Base-by-base conservation (phyloP, 1,284 basidiomycete species). In the Mycena sp. region DNA sequence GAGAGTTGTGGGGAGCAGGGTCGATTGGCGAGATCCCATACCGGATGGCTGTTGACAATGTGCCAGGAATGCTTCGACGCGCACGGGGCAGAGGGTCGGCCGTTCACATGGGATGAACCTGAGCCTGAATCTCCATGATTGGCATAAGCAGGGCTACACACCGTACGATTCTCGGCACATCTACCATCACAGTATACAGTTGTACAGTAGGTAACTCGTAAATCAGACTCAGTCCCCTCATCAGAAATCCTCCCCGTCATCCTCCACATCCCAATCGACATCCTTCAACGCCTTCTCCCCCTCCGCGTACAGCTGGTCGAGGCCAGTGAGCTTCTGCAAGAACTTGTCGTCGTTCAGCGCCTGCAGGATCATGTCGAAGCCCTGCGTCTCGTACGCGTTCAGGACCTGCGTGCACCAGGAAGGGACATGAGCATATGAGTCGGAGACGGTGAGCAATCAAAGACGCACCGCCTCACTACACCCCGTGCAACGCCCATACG, bases 401-500 rank as follows among this genome's bases (percentile, higher is more conserved):
- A 97, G 63, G 3, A 96, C 87, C 93, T 95, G 28, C 12, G 48
- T 30, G 40, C 25, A 5, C 38, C 23, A 3, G 19, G 44, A n/a
- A 30, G 6, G 32, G 17, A 12, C 11, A 30, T 50, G 57, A n/a
- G n/a, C 7, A 16, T 14, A 29, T 16, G 41, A 35, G 9, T 58
- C 56, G 45, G n/a, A 37, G 14, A 58, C 30, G 26, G 32, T 9
- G 19, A 40, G n/a, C n/a, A n/a, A n/a, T n/a, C n/a, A 55, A 28
- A 17, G 41, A 66, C 89, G 63, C 64, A 94, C 93, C 30, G 82
- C 84, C 65, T 91, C 86, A 61, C 91, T 93, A 75, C 97, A 99
- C 0, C 93, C 97, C 0, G 96, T 98, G 74, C 98, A 99, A 48
- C 85, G 82, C 59, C 92, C 86, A 74, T 93, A 99, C 0, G 96